phyloP scores from a whole-genome alignment of 2,329 filamentous ascomycete genomes.

The Tolypocladium nubicola region DNA sequence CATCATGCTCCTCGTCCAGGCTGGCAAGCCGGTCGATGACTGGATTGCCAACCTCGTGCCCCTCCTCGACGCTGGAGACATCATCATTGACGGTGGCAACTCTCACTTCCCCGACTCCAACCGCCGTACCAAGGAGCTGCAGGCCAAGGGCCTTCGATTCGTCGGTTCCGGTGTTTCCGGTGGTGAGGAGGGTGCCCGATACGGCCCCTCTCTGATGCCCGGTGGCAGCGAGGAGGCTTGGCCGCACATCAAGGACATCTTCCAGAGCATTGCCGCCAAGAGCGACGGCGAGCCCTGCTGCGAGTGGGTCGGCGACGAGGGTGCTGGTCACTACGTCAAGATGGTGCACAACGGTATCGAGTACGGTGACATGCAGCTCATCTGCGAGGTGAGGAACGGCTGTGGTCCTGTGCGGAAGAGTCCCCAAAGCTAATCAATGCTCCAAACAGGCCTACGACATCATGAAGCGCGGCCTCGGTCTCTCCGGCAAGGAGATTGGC shows the following conservation, averaged over 20 bases:
- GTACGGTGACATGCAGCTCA: conserved; percentile 99
- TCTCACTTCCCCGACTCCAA: conserved; percentile 99
- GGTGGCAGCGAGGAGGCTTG: conserved; percentile 97
- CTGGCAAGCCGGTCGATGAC: conserved; percentile 93
- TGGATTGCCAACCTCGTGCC: conserved; percentile 95
- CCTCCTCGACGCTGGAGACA: conserved; percentile 75
- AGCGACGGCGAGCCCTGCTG: conserved; percentile 96
- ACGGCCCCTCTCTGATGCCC: conserved; percentile 96
- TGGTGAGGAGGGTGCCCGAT: conserved; percentile 97
- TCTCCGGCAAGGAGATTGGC: conserved; percentile 88
- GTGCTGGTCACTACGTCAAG: conserved; percentile 99
- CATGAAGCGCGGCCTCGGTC: conserved; percentile 93
- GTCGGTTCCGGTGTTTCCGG: conserved; percentile 96
- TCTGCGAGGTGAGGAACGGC: conserved; percentile 71
- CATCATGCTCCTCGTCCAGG: conserved; percentile 98
- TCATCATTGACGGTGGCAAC: conserved; percentile 98
- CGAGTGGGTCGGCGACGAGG: conserved; percentile 99
- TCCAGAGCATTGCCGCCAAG: conserved; percentile 97
- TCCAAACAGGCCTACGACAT: conserved; percentile 82
- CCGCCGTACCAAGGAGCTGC: conserved; percentile 86
- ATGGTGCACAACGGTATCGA: conserved; percentile 99
- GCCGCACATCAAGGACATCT: conserved; percentile 97
- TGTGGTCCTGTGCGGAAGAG: background rate
- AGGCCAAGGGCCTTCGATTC: conserved; percentile 81
- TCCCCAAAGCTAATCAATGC: background rate